Evolutionary conservation across 495 filamentous ascomycete species (phyloP).

Genomic region (Neurospora tetrasperma): DNA sequence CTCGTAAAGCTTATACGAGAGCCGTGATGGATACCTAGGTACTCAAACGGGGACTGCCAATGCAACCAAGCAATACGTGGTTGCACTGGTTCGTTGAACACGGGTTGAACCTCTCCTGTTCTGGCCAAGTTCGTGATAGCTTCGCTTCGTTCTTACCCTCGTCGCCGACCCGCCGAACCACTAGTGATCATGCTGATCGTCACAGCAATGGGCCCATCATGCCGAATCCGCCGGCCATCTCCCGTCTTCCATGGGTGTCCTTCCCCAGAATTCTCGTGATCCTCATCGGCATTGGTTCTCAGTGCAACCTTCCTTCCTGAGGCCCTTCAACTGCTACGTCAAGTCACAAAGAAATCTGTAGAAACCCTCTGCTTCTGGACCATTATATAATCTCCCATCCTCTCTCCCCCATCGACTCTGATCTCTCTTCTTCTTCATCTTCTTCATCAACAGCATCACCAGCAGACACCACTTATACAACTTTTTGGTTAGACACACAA

Average conservation of each 20-base stretch:
- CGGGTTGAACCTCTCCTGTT: background rate
- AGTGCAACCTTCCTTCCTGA: background rate
- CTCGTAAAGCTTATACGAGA: slow-evolving; percentile 1
- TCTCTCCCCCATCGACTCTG: background rate
- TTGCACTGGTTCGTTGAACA: background rate
- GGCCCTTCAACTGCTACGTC: background rate
- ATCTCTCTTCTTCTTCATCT: background rate
- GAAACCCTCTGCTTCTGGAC: background rate
- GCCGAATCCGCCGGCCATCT: background rate
- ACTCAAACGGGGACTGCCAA: background rate
- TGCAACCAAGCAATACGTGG: background rate
- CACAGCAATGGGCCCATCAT: background rate
- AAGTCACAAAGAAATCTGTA: background rate
- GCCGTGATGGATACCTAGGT: background rate
- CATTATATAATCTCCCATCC: background rate
- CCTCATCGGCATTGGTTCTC: background rate
- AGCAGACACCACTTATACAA: slow-evolving; percentile 3
- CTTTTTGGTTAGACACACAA: background rate
- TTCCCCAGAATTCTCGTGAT: background rate
- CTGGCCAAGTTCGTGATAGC: background rate
- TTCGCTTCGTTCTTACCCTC: background rate
- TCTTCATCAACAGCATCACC: background rate
- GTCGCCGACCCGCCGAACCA: background rate
- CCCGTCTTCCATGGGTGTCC: background rate
- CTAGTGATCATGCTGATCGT: background rate